phyloP scores from a whole-genome alignment of 106 monocot species.

The Phalaenopsis equestris region DNA sequence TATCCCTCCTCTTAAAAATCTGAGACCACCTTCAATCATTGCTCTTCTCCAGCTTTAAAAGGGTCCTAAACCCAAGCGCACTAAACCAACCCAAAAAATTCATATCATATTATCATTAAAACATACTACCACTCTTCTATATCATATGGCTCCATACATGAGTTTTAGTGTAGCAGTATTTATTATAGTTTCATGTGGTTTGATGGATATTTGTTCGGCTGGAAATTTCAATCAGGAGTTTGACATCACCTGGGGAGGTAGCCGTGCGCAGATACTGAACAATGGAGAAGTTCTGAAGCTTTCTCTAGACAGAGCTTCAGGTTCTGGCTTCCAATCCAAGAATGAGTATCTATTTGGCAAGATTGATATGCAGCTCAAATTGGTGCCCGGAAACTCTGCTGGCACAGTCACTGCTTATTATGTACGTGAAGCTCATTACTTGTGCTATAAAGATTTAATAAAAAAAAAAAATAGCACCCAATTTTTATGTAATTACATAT shows the following conservation, averaged over 20 bases:
- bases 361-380: slow-evolving; percentile 24
- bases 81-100: background rate
- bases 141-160: background rate
- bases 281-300: slow-evolving; percentile 15
- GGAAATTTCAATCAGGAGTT: slow-evolving; percentile 9
- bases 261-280: slow-evolving; percentile 15
- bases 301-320: slow-evolving; percentile 17
- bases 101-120: background rate
- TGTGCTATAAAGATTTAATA: background rate
- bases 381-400: slow-evolving; percentile 23
- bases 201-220: background rate
- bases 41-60: slow-evolving; percentile 8
- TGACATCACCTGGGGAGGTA: slow-evolving; percentile 21
- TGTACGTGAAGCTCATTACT: slow-evolving; percentile 4
- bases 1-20: background rate
- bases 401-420: slow-evolving; percentile 24
- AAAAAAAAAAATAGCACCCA: background rate
- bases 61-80: background rate
- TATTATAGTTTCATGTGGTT: slow-evolving; percentile 1
- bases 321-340: slow-evolving; percentile 26
- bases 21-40: background rate
- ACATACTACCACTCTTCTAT: background rate
- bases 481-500: no score
- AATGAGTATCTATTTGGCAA: slow-evolving; percentile 21
- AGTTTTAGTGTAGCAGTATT: background rate